phyloP scores from a whole-genome alignment of 805 yeast genomes.

The Kregervanrija delftensis region DNA sequence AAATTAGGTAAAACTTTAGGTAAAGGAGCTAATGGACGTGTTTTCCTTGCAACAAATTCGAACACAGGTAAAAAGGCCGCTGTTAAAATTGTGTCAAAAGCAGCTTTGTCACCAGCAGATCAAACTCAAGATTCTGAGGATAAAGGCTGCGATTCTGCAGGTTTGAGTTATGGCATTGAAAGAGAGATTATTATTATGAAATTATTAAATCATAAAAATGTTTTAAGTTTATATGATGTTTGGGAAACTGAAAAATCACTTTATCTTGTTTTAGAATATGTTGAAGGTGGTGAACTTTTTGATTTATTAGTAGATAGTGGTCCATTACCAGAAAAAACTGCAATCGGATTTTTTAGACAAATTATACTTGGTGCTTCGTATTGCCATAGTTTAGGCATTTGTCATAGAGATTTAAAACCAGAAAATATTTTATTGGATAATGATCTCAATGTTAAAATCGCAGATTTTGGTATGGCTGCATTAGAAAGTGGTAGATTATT shows the following conservation, averaged over 20 bases:
- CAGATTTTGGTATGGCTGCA: constrained; percentile 99
- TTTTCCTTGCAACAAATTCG: constrained; percentile 81
- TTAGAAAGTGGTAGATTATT: constrained; percentile 71
- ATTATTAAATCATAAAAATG: constrained; percentile 68
- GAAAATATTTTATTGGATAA: constrained; percentile 75
- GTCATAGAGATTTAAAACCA: constrained; percentile 76
- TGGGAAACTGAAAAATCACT: constrained; percentile 82
- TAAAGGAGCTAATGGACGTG: constrained; percentile 95
- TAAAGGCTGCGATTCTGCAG: constrained; percentile 40
- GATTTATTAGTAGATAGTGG: constrained; percentile 88
- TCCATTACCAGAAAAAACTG: constrained; percentile 81
- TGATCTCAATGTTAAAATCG: constrained; percentile 85
- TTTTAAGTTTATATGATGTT: constrained; percentile 72
- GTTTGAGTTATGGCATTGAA: constrained; percentile 78
- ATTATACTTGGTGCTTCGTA: constrained; percentile 58
- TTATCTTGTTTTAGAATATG: constrained; percentile 87
- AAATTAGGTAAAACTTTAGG: constrained; percentile 91
- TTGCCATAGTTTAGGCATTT: constrained; percentile 62
- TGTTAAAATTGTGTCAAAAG: constrained; percentile 90
- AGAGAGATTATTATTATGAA: constrained; percentile 84
- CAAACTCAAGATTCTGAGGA: constrained; percentile 22
- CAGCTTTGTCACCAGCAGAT: constrained; percentile 37
- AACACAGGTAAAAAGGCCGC: constrained; percentile 89
- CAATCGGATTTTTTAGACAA: constrained; percentile 79
- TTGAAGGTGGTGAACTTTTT: constrained; percentile 95